A percentile compares a stretch with the other conserved stretches of the same genome.
Conservation (phyloP, 2,329 filamentous ascomycete species). For the Aspergillus puulaauensis region DNA sequence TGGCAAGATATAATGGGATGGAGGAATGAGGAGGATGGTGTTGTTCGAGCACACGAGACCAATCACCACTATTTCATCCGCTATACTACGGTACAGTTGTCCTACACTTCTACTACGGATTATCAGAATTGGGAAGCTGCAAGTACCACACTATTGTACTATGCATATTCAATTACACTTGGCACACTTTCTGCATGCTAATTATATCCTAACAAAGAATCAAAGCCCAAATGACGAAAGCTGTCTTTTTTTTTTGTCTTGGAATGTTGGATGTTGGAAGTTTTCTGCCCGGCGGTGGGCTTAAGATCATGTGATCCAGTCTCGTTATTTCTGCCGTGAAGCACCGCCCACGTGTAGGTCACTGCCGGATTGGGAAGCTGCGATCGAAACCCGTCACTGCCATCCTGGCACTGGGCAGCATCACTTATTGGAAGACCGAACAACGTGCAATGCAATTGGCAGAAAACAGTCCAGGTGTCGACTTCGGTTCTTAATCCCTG, state of each 20-base stretch:
- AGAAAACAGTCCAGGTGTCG: background rate
- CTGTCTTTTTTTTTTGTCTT: background rate
- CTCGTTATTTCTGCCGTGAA: background rate
- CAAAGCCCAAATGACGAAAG: background rate
- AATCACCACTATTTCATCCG: background rate
- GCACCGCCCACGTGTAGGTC: background rate
- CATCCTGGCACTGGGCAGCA: too few relatives aligned
- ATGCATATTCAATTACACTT: background rate
- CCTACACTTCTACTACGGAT: background rate
- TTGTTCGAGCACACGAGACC: background rate
- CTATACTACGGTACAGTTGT: background rate
- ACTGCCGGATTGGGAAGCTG: background rate
- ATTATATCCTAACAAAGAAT: background rate
- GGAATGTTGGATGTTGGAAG: background rate
- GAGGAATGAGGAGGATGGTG: background rate
- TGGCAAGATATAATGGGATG: background rate
- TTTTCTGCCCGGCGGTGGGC: conserved; percentile 5
- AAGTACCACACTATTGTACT: background rate
- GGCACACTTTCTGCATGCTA: background rate
- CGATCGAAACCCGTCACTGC: background rate
- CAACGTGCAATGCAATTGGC: background rate
- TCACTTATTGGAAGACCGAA: too few relatives aligned
- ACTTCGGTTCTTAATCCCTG: background rate
- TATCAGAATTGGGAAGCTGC: background rate
- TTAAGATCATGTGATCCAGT: background rate